Evolutionary conservation across 148 eudicot genomes (phyloP).

Genomic region (Mesembryanthemum crystallinum): DNA sequence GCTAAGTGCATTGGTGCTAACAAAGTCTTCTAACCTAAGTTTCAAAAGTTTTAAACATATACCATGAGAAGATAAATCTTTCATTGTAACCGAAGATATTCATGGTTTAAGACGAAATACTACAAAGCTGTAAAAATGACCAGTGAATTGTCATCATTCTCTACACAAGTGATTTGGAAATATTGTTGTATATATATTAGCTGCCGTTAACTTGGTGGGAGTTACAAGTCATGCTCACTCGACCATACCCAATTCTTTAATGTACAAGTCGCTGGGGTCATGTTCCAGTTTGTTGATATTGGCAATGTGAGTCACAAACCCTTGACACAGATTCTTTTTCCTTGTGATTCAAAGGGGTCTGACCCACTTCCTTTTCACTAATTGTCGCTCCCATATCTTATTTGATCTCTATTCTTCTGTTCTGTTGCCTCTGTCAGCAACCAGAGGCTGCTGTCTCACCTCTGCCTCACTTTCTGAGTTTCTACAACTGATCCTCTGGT

Average conservation of each 20-base stretch:
- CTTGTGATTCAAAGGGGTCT: neutral
- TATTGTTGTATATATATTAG: neutral
- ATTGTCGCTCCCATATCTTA: neutral
- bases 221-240: neutral
- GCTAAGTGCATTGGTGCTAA: neutral
- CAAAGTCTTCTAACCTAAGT: neutral
- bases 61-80: neutral
- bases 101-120: neutral
- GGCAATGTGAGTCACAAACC: neutral
- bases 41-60: neutral
- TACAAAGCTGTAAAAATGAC: neutral
- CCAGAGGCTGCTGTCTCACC: neutral
- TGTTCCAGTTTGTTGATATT: neutral
- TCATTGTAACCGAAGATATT: no score
- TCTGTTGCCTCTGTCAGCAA: neutral
- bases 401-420: no score
- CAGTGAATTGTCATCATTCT: neutral
- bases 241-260: neutral
- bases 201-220: neutral
- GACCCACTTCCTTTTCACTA: neutral
- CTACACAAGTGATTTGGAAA: neutral
- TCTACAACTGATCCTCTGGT: no score
- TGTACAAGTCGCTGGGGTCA: neutral
- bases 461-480: no score
- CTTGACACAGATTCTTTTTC: neutral